Percentiles rank a stretch among this genome's conserved stretches.
These are phyloP conservation scores for Pythium dissotocum DNA, from an alignment of 352 stramenopile species.

Conservation along the genomic window DNA sequence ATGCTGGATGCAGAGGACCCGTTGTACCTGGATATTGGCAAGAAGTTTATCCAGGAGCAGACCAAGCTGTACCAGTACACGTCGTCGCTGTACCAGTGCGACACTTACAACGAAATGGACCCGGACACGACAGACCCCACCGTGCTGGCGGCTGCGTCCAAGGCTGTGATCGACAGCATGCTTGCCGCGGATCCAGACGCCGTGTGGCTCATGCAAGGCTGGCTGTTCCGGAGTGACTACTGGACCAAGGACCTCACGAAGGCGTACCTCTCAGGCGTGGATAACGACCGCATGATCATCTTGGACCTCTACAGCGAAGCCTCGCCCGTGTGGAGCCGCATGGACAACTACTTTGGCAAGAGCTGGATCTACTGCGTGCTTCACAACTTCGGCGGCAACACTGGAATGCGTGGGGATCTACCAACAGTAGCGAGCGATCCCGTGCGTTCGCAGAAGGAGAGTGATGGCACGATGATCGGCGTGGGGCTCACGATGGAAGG, in stretches of 20 bases:
- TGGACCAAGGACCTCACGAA: slow-evolving; percentile 66
- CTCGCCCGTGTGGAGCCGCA: slow-evolving; percentile 64
- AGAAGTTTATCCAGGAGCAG: slow-evolving; percentile 74
- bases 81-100: slow-evolving; percentile 77
- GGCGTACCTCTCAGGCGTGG: slow-evolving; percentile 40
- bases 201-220: slow-evolving; percentile 86
- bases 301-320: slow-evolving; percentile 84
- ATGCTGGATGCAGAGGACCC: slow-evolving; percentile 82
- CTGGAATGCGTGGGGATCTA: slow-evolving; percentile 73
- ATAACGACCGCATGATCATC: slow-evolving; percentile 63
- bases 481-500: slow-evolving; percentile 83
- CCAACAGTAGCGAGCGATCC: slow-evolving; percentile 57
- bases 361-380: slow-evolving; percentile 86
- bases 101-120: slow-evolving; percentile 87
- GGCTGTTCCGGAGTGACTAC: slow-evolving; percentile 74
- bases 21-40: slow-evolving; percentile 80
- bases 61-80: slow-evolving; percentile 67
- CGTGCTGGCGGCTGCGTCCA: slow-evolving; percentile 51
- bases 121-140: slow-evolving; percentile 56
- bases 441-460: slow-evolving; percentile 40
- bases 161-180: slow-evolving; percentile 78
- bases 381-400: slow-evolving; percentile 84
- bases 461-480: slow-evolving; percentile 71
- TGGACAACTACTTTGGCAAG: slow-evolving; percentile 82
- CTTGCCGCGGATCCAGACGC: slow-evolving; percentile 61